Base-by-base conservation (phyloP, 2,329 filamentous ascomycete species). In the Aureobasidium melanogenum region DNA sequence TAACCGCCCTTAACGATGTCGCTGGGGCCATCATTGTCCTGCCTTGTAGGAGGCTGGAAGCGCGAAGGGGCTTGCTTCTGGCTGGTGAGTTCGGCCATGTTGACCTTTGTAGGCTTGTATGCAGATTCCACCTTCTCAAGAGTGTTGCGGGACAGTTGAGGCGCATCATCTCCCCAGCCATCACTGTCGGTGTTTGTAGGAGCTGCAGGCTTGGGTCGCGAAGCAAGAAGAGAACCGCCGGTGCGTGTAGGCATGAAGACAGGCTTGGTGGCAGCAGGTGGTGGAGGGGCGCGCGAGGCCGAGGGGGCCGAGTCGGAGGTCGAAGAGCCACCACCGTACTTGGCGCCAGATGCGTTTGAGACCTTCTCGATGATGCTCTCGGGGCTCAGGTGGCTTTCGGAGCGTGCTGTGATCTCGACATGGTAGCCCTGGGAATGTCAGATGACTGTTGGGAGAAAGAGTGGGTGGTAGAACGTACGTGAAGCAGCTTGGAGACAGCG, bases 61-160 rank as follows among this genome's bases (percentile, higher is more conserved):
- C 83, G 76, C n/a, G 87, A 84, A 12, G 87, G 80, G 65, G 89
- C 82, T 67, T 82, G 82, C 65, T 84, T 86, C 72, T 91, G 87
- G 63, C 86, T 87, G 64, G 84, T 88, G 65, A 97, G 83, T 67
- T 93, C 89, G 66, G 88, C 85, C 75, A 99, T 88, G 76, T 97
- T 91, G 68, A 99, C 93, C 75, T 92, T 96, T 60, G 91, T 97
- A 39, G 94, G 94, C 76, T 93, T 87, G 76, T 99, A 99, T 17
- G 94, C 92, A 17, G 94, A 83, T 66, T 88, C 84, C 47, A 99
- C 94, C 77, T 94, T 97, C 74, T 97, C 88, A 34, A 99, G 79
- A 74, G 96, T 84, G 56, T 87, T 89, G 69, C 94, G 84, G 50
- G 90, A 91, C 47, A 97, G 84, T 17, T 85, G 90, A n/a, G 94